Base-by-base conservation (phyloP, 306 rosid species). In the Inga laurina region DNA sequence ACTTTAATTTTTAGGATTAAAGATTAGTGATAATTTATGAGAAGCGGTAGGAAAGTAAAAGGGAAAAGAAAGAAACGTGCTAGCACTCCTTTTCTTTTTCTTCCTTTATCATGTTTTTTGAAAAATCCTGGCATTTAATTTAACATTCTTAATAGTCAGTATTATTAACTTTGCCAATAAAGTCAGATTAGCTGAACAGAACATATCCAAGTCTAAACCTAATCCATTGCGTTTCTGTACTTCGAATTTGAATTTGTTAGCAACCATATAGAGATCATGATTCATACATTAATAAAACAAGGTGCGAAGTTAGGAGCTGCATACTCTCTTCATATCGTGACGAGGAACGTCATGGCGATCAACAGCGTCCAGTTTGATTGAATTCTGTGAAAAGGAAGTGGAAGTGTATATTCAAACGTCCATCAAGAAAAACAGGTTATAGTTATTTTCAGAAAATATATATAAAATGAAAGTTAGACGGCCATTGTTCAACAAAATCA, bases 331-430 rank as follows among this genome's bases (percentile, higher is more conserved):
- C 84, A 93, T 41, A 68, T 93, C 91, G 83, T 91, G 96, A 86
- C 92, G 93, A 82, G 97, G 96, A 89, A 93, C 27, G 41, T 91
- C 94, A 48, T 93, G 97, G 66, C 92, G 90, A 54, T 89, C 82
- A 43, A 74, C 45, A 56, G 90, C 90, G 74, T 82, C 82, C n/a
- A 91, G 82, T 44, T 89, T 90, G 72, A 91, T 76, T 7, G 93
- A 85, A 79, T 93, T 93, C 97, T 91, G 88, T 75, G 24, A 41
- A 75, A 85, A 45, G 51, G 72, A 7, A 34, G 13, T 57, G 46
- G 22, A 22, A 57, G 35, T 7, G 43, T 39, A 35, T 35, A 35
- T 35, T 35, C 39, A 35, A 35, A 35, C 39, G 39, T 35, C 39
- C 39, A 5, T 5, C 39, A 35, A 35, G 39, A 35, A 35, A 35